Base-by-base conservation (phyloP, 805 yeast species). In the Teunomyces tritomae region DNA sequence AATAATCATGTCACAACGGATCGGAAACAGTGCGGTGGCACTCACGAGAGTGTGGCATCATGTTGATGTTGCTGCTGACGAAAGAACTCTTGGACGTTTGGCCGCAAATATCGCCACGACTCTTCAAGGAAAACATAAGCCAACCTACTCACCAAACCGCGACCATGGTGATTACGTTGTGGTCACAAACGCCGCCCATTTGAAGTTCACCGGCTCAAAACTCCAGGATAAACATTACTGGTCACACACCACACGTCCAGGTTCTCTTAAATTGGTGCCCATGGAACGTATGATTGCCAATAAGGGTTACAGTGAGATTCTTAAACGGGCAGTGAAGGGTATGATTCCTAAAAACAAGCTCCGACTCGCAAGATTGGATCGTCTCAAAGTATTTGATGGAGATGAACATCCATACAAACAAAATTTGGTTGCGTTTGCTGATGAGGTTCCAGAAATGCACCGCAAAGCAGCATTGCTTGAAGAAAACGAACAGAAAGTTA, bases 161-260 rank as follows among this genome's bases (percentile, higher is more conserved):
- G 99, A 94, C 70, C 82, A 84, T 54, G 99, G 99, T 10, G 99
- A 94, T 68, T 94, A 91, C 62, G 97, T 94, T 9, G 98, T 94
- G 9, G 97, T 92, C 2, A 87, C 97, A 10, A 95, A 94, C 71
- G 90, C 97, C 61, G 79, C 88, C 49, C 82, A 82, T 54, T 66
- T 94, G 59, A 84, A 83, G 56, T 76, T 86, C n/a, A 84, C 97
- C 0, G 98, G 98, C 53, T 85, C 83, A 51, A 92, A 94, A 65
- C 65, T 91, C 59, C 70, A 82, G 48, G 84, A 90, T 48, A 91
- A 88, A 67, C 76, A 83, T 8, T 94, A 94, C 71, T 85, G 96
- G 85, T 78, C 87, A 49, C 99, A 95, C 67, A 85, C 91, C 28
- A 80, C 86, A 3, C 82, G 87, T 57, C 98, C 98, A 3, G 99